Evolutionary conservation across 345 rosid species (phyloP).

Genomic region (Hibiscus mutabilis): DNA sequence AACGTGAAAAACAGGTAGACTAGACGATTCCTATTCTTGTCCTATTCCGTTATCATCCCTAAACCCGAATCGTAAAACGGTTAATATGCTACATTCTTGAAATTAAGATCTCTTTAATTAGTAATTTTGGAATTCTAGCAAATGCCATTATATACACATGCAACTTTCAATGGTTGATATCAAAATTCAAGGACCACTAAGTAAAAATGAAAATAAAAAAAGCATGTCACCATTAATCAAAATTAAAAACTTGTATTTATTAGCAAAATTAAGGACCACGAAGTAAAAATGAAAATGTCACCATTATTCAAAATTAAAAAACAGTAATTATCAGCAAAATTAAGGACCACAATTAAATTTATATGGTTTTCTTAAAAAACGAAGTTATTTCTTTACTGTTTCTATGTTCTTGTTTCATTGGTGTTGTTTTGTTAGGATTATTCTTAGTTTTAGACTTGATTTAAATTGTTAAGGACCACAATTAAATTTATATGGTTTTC

Average conservation of each 20-base stretch:
- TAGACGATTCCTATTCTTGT: too few relatives aligned
- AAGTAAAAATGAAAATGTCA: not conserved
- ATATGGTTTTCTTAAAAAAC: not conserved
- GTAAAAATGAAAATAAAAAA: not conserved
- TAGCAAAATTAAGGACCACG: not conserved
- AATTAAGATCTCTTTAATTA: not conserved
- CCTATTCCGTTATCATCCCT: too few relatives aligned
- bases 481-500: too few relatives aligned
- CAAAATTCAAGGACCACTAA: conserved; percentile 3
- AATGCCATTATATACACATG: not conserved
- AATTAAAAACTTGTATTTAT: not conserved
- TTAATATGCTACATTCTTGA: too few relatives aligned
- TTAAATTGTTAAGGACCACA: too few relatives aligned
- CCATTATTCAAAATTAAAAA: not conserved
- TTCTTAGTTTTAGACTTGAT: too few relatives aligned
- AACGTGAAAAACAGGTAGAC: too few relatives aligned
- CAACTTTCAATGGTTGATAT: not conserved
- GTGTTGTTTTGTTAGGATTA: too few relatives aligned
- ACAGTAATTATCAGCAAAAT: not conserved
- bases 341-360: not conserved
- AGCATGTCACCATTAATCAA: not conserved
- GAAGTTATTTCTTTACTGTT: too few relatives aligned
- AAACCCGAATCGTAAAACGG: too few relatives aligned
- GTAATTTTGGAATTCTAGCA: not conserved
- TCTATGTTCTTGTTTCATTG: too few relatives aligned